Percentiles rank a stretch among this genome's conserved stretches.
phyloP scores from a whole-genome alignment of 768 basidiomycete genomes.

The Tephrocybe rancida region DNA sequence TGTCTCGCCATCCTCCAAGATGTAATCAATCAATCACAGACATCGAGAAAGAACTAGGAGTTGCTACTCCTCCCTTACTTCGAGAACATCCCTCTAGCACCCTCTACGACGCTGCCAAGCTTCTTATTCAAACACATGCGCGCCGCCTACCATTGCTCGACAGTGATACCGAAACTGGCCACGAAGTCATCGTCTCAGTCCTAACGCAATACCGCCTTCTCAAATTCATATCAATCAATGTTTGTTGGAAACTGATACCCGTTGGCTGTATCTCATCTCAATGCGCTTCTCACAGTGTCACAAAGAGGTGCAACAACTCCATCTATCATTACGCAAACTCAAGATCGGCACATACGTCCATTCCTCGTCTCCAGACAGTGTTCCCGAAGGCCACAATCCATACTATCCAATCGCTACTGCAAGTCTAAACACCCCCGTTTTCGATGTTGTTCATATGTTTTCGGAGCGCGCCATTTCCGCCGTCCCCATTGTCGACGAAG shows the following conservation, averaged over 20 bases:
- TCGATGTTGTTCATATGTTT: slow-evolving; percentile 99
- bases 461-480: slow-evolving; percentile 94
- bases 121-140: slow-evolving; percentile 94
- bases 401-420: slow-evolving; percentile 94
- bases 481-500: slow-evolving; percentile 92
- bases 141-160: slow-evolving; percentile 94
- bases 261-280: slow-evolving; percentile 8
- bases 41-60: slow-evolving; percentile 90
- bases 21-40: slow-evolving; percentile 48
- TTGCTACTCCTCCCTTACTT: slow-evolving; percentile 88
- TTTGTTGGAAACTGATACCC: slow-evolving; percentile 34
- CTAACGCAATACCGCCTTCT: slow-evolving; percentile 97
- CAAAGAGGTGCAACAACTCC: slow-evolving; percentile 80
- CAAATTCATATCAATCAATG: slow-evolving; percentile 98
- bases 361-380: slow-evolving; percentile 45
- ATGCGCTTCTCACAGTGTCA: slow-evolving; percentile 60
- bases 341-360: slow-evolving; percentile 93
- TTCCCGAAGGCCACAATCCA: slow-evolving; percentile 61
- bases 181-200: slow-evolving; percentile 94
- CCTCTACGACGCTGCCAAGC: slow-evolving; percentile 87
- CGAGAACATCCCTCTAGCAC: slow-evolving; percentile 87
- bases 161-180: slow-evolving; percentile 88
- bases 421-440: slow-evolving; percentile 87
- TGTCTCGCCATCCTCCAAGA: slow-evolving; percentile 2
- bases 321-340: slow-evolving; percentile 79